Evolutionary conservation across 1,284 basidiomycete genomes (phyloP), one percentile per base, ranked within the genome.

Genomic region (Ustilago sp.): DNA sequence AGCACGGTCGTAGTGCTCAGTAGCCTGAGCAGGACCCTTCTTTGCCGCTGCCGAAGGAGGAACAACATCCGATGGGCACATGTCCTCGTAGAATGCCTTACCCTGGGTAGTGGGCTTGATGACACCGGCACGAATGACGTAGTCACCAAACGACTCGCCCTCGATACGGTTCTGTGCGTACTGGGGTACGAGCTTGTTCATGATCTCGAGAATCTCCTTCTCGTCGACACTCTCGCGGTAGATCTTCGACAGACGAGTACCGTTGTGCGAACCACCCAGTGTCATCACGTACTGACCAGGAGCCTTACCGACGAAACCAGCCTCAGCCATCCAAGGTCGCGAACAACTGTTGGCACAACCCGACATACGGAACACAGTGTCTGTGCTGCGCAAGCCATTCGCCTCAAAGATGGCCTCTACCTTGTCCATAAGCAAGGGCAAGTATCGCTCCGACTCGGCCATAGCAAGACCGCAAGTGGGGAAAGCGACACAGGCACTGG

Each of bases 91-190:
- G 70, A 85, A 85, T 4, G 63, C 64, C 45, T 61, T 78, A 43
- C 84, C 83, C 47, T 70, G 52, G 31, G 73, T 80, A 6, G 84
- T 86, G 8, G 81, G 73, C 45, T 78, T 80, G 70, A 85, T 84
- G 69, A 85, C 64, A 31, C 83, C 84, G 0, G 79, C 80, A 13
- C 84, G 69, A 76, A 99, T 93, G 50, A 95, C 94, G 87, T 93
- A 99, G 87, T 99, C 97, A 52, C 96, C 97, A 82, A 99, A 99
- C 70, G 89, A 91, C 87, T 99, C 96, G 59, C 93, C 94, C n/a
- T 93, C 91, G 32, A 89, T 88, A 61, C 95, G 89, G 87, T 98
- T 95, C 38, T 93, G 88, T 3, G 96, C 94, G 86, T 95, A 99
- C 71, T 90, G 90, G 87, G 93, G 94, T 89, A 99, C 95, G 92